Percentiles rank a stretch among this genome's conserved stretches.
These are phyloP conservation scores for Fraxinus dipetala DNA, from an alignment of 305 asterid species.

Conservation along the genomic window DNA sequence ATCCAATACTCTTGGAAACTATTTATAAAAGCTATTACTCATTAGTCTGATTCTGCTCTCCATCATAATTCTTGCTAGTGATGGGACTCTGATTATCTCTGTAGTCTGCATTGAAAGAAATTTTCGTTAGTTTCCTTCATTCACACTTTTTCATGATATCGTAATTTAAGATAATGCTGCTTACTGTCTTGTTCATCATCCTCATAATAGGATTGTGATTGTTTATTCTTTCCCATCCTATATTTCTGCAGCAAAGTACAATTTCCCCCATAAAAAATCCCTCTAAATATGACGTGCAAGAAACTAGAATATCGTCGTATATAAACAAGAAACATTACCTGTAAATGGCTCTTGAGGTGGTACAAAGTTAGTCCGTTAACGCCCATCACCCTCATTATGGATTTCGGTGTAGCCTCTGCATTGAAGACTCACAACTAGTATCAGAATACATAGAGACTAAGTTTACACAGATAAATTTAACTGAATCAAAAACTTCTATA, in stretches of 20 bases:
- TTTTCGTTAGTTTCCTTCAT: neutral
- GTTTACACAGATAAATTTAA: neutral
- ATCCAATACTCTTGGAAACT: neutral
- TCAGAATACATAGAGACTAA: neutral
- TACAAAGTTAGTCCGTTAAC: slow-evolving; percentile 80
- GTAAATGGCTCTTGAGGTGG: slow-evolving; percentile 96
- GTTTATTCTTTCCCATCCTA: slow-evolving; percentile 71
- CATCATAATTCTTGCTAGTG: slow-evolving; percentile 38
- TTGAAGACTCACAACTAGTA: slow-evolving; percentile 1
- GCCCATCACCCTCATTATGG: slow-evolving; percentile 87
- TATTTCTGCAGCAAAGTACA: slow-evolving; percentile 56
- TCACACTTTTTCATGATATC: neutral
- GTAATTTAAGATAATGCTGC: slow-evolving; percentile 1
- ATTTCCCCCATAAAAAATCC: neutral
- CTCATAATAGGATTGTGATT: slow-evolving; percentile 39
- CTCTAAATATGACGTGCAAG: neutral
- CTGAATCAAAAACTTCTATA: slow-evolving; percentile 1
- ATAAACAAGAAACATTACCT: slow-evolving; percentile 36
- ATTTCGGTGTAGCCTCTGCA: slow-evolving; percentile 94
- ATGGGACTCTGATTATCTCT: slow-evolving; percentile 21
- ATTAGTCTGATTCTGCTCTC: slow-evolving; percentile 43
- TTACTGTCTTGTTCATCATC: slow-evolving; percentile 45
- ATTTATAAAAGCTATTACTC: slow-evolving; percentile 47
- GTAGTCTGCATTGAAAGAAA: slow-evolving; percentile 33
- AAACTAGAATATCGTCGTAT: neutral